phyloP scores from a whole-genome alignment of 2,329 filamentous ascomycete species.

The Talaromyces sp. region DNA sequence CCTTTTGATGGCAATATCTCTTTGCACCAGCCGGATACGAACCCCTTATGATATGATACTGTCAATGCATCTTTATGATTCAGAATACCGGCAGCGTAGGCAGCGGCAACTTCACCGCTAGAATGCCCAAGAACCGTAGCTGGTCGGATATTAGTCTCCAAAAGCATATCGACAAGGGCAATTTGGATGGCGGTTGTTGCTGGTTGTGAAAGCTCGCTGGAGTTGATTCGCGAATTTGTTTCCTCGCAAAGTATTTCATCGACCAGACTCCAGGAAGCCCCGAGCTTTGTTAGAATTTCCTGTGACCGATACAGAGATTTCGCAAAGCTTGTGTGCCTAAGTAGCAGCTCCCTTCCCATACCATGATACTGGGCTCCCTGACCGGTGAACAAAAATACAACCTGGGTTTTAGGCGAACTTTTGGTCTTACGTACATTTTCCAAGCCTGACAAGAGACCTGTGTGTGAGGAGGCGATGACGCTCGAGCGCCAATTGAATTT shows the following conservation, averaged over 20 bases:
- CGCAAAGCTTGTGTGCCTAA: not conserved
- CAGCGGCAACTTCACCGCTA: slow-evolving; percentile 47
- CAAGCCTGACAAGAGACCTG: not conserved
- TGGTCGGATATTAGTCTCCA: slow-evolving; percentile 26
- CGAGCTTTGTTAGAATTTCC: not conserved
- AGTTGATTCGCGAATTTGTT: slow-evolving; percentile 18
- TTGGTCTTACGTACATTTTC: not conserved
- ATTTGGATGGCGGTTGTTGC: slow-evolving; percentile 25
- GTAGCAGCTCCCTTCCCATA: slow-evolving; percentile 30
- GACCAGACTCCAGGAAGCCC: slow-evolving; percentile 24
- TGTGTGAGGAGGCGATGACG: not conserved
- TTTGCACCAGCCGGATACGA: not conserved
- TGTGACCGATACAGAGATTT: slow-evolving; percentile 10
- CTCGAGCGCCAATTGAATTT: not conserved
- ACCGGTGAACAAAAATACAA: slow-evolving; percentile 31
- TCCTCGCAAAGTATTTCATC: slow-evolving; percentile 20
- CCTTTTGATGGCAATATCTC: slow-evolving; percentile 19
- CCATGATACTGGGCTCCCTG: slow-evolving; percentile 37
- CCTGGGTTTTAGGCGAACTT: not conserved
- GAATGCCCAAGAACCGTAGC: slow-evolving; percentile 45
- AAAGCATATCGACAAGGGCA: slow-evolving; percentile 21
- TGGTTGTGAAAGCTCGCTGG: slow-evolving; percentile 20
- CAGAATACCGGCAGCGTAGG: slow-evolving; percentile 42
- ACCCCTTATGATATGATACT: slow-evolving; percentile 13
- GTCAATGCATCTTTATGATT: slow-evolving; percentile 22